These are phyloP conservation scores for Discostella pseudostelligera DNA, from an alignment of 108 stramenopile species.

Conservation along the genomic window DNA sequence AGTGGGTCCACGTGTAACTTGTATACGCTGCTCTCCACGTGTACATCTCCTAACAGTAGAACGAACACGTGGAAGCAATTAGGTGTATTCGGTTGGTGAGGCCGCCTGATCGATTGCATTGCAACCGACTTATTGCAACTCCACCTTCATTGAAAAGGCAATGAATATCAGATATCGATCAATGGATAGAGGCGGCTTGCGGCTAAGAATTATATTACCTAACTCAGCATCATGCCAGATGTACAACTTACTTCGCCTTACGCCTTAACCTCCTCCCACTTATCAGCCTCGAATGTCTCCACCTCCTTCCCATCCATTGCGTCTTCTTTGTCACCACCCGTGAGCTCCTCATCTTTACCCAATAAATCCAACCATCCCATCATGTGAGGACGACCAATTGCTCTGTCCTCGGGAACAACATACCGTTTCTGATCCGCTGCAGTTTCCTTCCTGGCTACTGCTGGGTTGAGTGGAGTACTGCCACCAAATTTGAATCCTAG, in stretches of 20 bases:
- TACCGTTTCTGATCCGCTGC: slow-evolving; percentile 43
- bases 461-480: slow-evolving; percentile 8
- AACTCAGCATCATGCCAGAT: slow-evolving; percentile 8
- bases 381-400: slow-evolving; percentile 74
- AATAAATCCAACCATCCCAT: slow-evolving; percentile 76
- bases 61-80: too few species aligned
- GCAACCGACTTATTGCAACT: too few species aligned
- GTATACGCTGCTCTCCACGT: too few species aligned
- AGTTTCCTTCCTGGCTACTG: slow-evolving; percentile 2
- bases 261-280: slow-evolving; percentile 41
- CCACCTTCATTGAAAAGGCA: too few species aligned
- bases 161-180: too few species aligned
- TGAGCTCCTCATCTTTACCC: slow-evolving; percentile 48
- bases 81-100: too few species aligned
- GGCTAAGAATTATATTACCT: too few species aligned
- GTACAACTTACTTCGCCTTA: too few species aligned
- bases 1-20: too few species aligned
- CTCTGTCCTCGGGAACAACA: slow-evolving; percentile 64
- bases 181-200: too few species aligned
- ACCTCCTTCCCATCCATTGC: slow-evolving; percentile 9
- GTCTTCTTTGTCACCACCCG: not conserved
- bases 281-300: slow-evolving; percentile 43
- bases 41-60: too few species aligned
- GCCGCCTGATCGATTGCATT: too few species aligned
- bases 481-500: slow-evolving; percentile 48